Conservation (phyloP, 2,329 filamentous ascomycete species). For the Colletotrichum sp. region DNA sequence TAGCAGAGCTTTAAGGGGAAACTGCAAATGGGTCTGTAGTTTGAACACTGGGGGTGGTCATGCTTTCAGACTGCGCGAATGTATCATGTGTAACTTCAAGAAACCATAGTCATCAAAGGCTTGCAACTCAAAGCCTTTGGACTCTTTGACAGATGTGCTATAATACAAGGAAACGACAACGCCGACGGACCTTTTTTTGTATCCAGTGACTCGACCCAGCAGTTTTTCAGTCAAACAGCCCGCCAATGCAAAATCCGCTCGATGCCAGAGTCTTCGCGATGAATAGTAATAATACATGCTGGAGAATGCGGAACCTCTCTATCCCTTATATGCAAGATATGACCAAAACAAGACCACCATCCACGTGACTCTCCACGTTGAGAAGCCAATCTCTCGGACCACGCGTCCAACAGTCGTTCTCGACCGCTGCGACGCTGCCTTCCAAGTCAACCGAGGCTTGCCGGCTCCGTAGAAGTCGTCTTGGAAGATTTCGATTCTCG, state of each 20-base stretch:
- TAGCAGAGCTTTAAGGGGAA: too few relatives aligned
- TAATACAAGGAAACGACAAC: not conserved
- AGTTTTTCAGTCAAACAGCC: not conserved
- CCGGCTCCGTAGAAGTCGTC: slow-evolving; percentile 49
- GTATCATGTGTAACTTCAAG: not conserved
- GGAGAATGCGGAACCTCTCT: slow-evolving; percentile 17
- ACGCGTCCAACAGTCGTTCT: slow-evolving; percentile 50
- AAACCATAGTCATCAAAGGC: not conserved
- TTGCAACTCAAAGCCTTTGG: not conserved
- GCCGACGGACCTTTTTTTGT: not conserved
- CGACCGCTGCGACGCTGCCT: slow-evolving; percentile 29
- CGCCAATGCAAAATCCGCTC: slow-evolving; percentile 13
- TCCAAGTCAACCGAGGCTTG: slow-evolving; percentile 36
- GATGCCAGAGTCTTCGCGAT: not conserved
- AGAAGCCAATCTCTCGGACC: slow-evolving; percentile 64
- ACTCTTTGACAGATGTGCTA: not conserved
- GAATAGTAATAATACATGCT: slow-evolving; percentile 9
- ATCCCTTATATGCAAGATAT: slow-evolving; percentile 71
- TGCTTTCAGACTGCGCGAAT: not conserved
- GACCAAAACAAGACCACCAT: slow-evolving; percentile 69
- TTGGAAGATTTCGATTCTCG: slow-evolving; percentile 59
- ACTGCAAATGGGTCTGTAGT: too few relatives aligned
- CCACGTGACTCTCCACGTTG: slow-evolving; percentile 66
- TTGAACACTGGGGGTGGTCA: not conserved
- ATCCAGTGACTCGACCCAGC: not conserved